Percentiles rank a stretch among this genome's conserved stretches.
These are phyloP conservation scores for Lanmaoa pseudosensibilis DNA, from an alignment of 768 basidiomycete genomes.

Conservation along the genomic window DNA sequence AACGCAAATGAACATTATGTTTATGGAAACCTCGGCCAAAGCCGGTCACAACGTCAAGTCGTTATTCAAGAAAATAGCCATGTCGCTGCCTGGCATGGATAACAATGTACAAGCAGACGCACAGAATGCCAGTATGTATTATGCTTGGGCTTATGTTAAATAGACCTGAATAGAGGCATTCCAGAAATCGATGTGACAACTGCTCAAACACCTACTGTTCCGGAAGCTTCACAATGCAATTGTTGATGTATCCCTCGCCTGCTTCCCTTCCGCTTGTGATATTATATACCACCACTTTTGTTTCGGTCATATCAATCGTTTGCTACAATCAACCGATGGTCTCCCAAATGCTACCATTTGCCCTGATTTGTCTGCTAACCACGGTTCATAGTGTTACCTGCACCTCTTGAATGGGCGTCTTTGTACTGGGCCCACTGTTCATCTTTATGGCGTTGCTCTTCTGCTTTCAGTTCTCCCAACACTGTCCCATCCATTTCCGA, in stretches of 20 bases:
- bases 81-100: conserved; percentile 96
- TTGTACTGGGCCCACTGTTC: conserved; percentile 91
- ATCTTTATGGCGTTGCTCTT: conserved; percentile 79
- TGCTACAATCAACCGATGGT: conserved; percentile 12
- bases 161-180: conserved; percentile 1
- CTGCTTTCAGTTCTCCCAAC: conserved; percentile 64
- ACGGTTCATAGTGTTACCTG: conserved; percentile 97
- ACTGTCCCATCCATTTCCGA: conserved; percentile 82
- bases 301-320: conserved; percentile 24
- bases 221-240: conserved; percentile 84
- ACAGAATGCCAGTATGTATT: conserved; percentile 47
- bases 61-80: conserved; percentile 98
- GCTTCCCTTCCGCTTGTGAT: conserved; percentile 10
- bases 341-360: conserved; percentile 8
- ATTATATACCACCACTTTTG: conserved; percentile 31
- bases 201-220: conserved; percentile 62
- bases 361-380: conserved; percentile 40
- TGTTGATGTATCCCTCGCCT: conserved; percentile 50
- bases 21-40: conserved; percentile 99
- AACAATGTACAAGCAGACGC: conserved; percentile 65
- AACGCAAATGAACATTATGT: conserved; percentile 91
- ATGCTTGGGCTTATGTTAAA: background rate
- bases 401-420: conserved; percentile 82
- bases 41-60: conserved; percentile 99
- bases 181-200: conserved; percentile 92